A percentile compares a stretch with the other conserved stretches of the same genome.
These are phyloP conservation scores for Fusarium nurragi DNA, from an alignment of 2,329 filamentous ascomycete species.

Conservation along the genomic window DNA sequence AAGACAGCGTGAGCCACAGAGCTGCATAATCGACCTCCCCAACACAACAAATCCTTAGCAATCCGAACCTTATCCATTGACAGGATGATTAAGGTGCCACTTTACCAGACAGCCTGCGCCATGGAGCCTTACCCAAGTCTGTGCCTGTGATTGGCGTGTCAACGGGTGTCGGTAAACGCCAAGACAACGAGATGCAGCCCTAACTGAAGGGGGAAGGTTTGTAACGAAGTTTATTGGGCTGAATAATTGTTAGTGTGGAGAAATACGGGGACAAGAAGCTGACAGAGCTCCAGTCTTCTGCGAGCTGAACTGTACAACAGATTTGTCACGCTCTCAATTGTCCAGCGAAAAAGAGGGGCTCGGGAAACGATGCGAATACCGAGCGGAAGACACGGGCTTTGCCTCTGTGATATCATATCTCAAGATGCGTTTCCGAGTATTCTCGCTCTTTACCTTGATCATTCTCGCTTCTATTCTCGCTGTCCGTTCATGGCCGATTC, in stretches of 20 bases:
- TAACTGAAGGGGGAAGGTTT: not conserved
- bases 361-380: conserved; percentile 19
- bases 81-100: conserved; percentile 11
- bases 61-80: not conserved
- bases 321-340: not conserved
- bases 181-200: conserved; percentile 30
- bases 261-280: not conserved
- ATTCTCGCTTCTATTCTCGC: not conserved
- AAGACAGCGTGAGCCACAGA: conserved; percentile 9
- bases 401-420: not conserved
- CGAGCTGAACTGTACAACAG: not conserved
- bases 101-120: not conserved
- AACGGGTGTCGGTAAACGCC: conserved; percentile 38
- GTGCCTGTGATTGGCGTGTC: not conserved
- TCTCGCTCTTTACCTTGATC: not conserved
- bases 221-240: not conserved
- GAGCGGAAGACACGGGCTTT: not conserved
- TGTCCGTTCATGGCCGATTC: not conserved
- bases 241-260: not conserved
- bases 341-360: not conserved
- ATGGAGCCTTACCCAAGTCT: not conserved
- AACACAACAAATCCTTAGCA: conserved; percentile 19
- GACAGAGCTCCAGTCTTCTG: conserved; percentile 21
- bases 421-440: not conserved
- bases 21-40: not conserved